Percentiles rank a stretch among this genome's conserved stretches.
phyloP scores from a whole-genome alignment of 306 rosid species.

The Sesbania bispinosa region DNA sequence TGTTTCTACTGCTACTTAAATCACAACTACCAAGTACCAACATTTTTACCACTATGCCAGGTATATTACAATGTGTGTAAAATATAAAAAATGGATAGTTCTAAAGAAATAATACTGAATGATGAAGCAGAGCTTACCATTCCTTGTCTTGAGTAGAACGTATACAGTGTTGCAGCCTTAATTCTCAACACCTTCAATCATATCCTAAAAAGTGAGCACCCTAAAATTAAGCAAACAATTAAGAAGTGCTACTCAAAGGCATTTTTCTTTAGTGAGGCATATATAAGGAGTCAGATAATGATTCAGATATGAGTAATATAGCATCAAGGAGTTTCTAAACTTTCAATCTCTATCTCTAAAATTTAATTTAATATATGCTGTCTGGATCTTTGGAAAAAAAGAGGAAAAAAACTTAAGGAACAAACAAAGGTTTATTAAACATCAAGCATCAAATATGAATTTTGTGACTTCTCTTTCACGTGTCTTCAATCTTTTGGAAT shows the following conservation, averaged over 20 bases:
- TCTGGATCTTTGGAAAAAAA: background rate
- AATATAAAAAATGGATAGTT: background rate
- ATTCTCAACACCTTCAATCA: conserved; percentile 21
- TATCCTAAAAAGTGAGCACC: conserved; percentile 22
- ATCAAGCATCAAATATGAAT: too few species aligned
- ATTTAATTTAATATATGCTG: background rate
- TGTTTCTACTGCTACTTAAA: background rate
- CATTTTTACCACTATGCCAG: background rate
- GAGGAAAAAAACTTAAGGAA: background rate
- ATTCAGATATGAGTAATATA: background rate
- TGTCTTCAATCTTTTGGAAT: too few species aligned
- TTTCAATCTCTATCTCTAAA: background rate
- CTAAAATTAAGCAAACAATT: conserved; percentile 4
- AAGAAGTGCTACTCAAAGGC: background rate
- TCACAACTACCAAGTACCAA: too few species aligned
- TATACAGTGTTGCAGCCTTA: background rate
- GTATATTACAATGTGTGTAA: background rate
- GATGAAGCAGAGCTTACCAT: conserved; percentile 19
- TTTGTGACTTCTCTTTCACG: too few species aligned
- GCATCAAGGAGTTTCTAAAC: background rate
- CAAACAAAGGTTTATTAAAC: too few species aligned
- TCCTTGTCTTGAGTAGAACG: background rate
- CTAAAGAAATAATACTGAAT: background rate
- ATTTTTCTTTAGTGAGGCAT: background rate
- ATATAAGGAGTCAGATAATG: background rate